Evolutionary conservation across 2,329 filamentous ascomycete species (phyloP).

Genomic region (Fusarium sambucinum): DNA sequence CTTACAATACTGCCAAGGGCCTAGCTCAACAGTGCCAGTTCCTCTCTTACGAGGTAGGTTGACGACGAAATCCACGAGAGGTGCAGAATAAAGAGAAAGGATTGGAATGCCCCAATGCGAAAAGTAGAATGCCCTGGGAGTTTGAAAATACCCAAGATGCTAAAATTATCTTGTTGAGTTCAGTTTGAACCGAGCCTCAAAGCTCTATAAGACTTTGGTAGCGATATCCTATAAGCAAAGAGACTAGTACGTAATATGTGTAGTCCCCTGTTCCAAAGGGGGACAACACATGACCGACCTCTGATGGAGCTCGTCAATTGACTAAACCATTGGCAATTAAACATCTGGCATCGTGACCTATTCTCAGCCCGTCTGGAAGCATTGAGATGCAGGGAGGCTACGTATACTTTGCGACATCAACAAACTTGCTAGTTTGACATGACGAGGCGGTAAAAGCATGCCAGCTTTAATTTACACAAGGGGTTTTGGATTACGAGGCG

Average conservation of each 20-base stretch:
- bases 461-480: constrained; percentile 18
- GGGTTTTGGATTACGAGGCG: constrained; percentile 32
- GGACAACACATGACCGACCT: constrained; percentile 46
- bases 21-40: neutral
- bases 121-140: neutral
- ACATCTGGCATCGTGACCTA: constrained; percentile 47
- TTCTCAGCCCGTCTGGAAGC: constrained; percentile 27
- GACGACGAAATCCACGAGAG: neutral
- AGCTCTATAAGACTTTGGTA: constrained; percentile 22
- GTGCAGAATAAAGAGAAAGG: neutral
- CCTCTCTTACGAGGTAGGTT: too few relatives aligned
- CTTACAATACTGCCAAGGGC: neutral
- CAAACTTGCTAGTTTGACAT: constrained; percentile 12
- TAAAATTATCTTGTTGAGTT: constrained; percentile 19
- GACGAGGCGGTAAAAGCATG: constrained; percentile 33
- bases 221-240: constrained; percentile 20
- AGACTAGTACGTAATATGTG: constrained; percentile 47
- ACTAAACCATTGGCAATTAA: constrained; percentile 46
- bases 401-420: constrained; percentile 22
- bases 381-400: constrained; percentile 21
- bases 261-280: constrained; percentile 34
- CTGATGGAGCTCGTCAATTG: constrained; percentile 41
- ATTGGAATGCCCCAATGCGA: neutral
- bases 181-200: constrained; percentile 16
- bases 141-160: neutral